Evolutionary conservation across 2,329 filamentous ascomycete genomes (phyloP).

Genomic region (Aspergillus unguis): DNA sequence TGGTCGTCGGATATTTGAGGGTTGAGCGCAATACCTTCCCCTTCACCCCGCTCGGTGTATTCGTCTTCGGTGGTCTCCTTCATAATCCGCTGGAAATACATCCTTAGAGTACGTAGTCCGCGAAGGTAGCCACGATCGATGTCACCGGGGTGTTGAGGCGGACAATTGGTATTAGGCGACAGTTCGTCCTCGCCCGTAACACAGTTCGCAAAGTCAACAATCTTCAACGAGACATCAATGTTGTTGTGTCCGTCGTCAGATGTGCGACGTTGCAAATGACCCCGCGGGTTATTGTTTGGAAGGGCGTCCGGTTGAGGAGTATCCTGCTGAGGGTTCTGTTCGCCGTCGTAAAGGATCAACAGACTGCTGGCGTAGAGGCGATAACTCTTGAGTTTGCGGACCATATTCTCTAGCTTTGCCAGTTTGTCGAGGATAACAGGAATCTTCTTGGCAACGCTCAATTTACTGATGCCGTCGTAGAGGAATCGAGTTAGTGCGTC

Average conservation of each 20-base stretch:
- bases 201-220: conserved; percentile 98
- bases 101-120: conserved; percentile 71
- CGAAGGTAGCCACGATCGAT: conserved; percentile 87
- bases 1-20: conserved; percentile 33
- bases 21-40: conserved; percentile 38
- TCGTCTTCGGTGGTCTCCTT: conserved; percentile 62
- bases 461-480: conserved; percentile 79
- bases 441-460: conserved; percentile 80
- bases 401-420: conserved; percentile 75
- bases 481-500: conserved; percentile 83
- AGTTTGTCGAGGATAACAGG: conserved; percentile 83
- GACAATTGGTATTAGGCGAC: conserved; percentile 62
- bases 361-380: conserved; percentile 94
- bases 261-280: conserved; percentile 30
- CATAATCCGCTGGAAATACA: conserved; percentile 86
- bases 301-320: conserved; percentile 20
- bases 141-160: conserved; percentile 73
- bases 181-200: conserved; percentile 77
- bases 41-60: conserved; percentile 43
- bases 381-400: conserved; percentile 75
- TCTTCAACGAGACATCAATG: conserved; percentile 71
- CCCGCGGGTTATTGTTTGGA: conserved; percentile 28
- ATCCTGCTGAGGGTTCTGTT: conserved; percentile 29
- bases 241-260: conserved; percentile 39
- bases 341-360: conserved; percentile 95